phyloP scores from a whole-genome alignment of 2,329 filamentous ascomycete genomes.

The Fusarium sterilihyphosum region DNA sequence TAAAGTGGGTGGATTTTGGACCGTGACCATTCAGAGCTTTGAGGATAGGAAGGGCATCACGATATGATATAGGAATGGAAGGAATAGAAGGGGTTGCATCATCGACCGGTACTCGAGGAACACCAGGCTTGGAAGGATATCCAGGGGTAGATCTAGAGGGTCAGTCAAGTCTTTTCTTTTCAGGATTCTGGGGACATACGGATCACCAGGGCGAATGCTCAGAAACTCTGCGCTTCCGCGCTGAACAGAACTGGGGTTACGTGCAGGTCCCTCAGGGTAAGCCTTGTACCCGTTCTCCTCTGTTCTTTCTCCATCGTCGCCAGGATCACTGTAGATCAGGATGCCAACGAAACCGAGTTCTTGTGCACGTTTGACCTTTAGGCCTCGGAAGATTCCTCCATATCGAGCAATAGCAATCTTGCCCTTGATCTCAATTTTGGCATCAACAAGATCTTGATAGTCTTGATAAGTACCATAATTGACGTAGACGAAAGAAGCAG shows the following conservation, averaged over 20 bases:
- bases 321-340: slow-evolving; percentile 87
- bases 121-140: slow-evolving; percentile 92
- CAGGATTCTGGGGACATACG: slow-evolving; percentile 52
- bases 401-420: slow-evolving; percentile 92
- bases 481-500: slow-evolving; percentile 84
- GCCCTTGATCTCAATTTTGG: slow-evolving; percentile 79
- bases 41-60: slow-evolving; percentile 87
- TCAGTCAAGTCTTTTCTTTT: slow-evolving; percentile 11
- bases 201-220: slow-evolving; percentile 76
- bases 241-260: slow-evolving; percentile 90
- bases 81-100: slow-evolving; percentile 83
- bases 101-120: slow-evolving; percentile 76
- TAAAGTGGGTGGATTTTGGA: slow-evolving; percentile 78
- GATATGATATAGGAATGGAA: slow-evolving; percentile 89
- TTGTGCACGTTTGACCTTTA: slow-evolving; percentile 93
- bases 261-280: slow-evolving; percentile 88
- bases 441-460: slow-evolving; percentile 81
- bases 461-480: slow-evolving; percentile 92
- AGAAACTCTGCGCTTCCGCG: slow-evolving; percentile 87
- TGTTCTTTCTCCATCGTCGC: slow-evolving; percentile 84
- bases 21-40: slow-evolving; percentile 91
- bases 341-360: slow-evolving; percentile 90
- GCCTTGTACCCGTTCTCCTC: slow-evolving; percentile 80
- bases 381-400: slow-evolving; percentile 84
- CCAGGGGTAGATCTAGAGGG: slow-evolving; percentile 78